Conservation (phyloP, 768 basidiomycete genomes). For the Podaxis sp. region DNA sequence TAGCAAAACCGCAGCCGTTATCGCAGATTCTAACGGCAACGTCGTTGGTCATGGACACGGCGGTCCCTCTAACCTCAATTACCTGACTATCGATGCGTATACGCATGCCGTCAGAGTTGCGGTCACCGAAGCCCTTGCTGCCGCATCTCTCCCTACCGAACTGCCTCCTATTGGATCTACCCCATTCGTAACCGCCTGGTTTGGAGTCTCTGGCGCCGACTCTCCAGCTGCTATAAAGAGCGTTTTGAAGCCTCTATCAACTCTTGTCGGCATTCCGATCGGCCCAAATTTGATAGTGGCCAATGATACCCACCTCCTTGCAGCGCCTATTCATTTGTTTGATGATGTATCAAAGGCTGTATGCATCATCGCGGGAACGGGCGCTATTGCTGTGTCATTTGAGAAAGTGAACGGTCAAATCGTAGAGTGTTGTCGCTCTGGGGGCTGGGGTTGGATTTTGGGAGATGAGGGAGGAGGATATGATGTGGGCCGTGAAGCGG, state of each 20-base stretch:
- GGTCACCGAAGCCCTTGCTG: constrained; percentile 51
- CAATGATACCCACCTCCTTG: constrained; percentile 86
- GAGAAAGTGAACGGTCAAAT: constrained; percentile 41
- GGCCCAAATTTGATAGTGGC: constrained; percentile 59
- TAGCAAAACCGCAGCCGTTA: constrained; percentile 80
- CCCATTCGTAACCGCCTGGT: constrained; percentile 72
- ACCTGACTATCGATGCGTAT: constrained; percentile 67
- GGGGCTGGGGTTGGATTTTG: constrained; percentile 84
- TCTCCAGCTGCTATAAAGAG: constrained; percentile 60
- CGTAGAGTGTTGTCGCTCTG: constrained; percentile 65
- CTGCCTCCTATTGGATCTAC: constrained; percentile 21
- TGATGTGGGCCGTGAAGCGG: constrained; percentile 72
- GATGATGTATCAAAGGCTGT: constrained; percentile 62
- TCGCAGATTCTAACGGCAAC: constrained; percentile 55
- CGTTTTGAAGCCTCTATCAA: constrained; percentile 53
- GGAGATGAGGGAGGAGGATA: constrained; percentile 86
- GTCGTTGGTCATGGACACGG: constrained; percentile 68
- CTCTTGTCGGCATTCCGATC: constrained; percentile 55
- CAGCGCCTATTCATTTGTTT: constrained; percentile 69
- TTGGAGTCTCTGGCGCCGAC: constrained; percentile 83
- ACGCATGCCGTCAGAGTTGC: constrained; percentile 50
- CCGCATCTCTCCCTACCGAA: constrained; percentile 28
- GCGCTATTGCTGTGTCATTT: constrained; percentile 74
- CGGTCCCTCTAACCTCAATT: constrained; percentile 86
- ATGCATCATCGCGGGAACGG: constrained; percentile 80